phyloP scores from a whole-genome alignment of 352 stramenopile genomes.

The Saprolegnia diclina region DNA sequence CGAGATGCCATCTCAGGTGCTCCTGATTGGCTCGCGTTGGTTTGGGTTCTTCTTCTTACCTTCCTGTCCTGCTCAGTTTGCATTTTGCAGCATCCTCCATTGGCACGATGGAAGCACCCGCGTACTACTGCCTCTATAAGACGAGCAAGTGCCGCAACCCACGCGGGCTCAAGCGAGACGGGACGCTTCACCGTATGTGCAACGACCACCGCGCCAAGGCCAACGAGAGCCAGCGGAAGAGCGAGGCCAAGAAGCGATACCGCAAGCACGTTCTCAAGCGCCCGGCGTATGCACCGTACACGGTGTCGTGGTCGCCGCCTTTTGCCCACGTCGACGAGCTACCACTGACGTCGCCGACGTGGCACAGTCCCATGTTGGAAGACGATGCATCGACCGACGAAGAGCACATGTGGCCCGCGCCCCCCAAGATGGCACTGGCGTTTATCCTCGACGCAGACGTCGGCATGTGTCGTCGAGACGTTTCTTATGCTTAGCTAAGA shows the following conservation, averaged over 20 bases:
- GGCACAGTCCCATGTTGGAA: neutral
- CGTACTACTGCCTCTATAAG: conserved; percentile 48
- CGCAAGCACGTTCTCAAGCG: neutral
- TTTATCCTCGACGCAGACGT: conserved; percentile 9
- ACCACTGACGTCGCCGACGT: too few relatives aligned
- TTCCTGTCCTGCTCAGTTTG: neutral
- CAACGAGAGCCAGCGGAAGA: conserved; percentile 79
- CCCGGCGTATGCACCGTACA: too few relatives aligned
- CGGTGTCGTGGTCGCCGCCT: neutral
- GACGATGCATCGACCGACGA: neutral
- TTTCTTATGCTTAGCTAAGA: neutral
- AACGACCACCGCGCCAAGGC: conserved; percentile 72
- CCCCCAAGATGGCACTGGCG: conserved; percentile 10
- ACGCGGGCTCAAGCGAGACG: conserved; percentile 69
- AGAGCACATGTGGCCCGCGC: neutral
- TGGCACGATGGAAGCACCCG: neutral
- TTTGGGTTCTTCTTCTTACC: neutral
- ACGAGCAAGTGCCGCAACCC: conserved; percentile 63
- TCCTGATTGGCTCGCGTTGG: neutral
- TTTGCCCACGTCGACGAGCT: too few relatives aligned
- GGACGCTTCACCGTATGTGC: conserved; percentile 67
- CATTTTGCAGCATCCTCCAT: neutral
- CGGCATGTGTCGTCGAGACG: neutral
- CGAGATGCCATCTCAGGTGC: neutral
- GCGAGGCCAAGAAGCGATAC: conserved; percentile 66